Conservation (phyloP, 768 basidiomycete species). For the Tricholoma terreum region DNA sequence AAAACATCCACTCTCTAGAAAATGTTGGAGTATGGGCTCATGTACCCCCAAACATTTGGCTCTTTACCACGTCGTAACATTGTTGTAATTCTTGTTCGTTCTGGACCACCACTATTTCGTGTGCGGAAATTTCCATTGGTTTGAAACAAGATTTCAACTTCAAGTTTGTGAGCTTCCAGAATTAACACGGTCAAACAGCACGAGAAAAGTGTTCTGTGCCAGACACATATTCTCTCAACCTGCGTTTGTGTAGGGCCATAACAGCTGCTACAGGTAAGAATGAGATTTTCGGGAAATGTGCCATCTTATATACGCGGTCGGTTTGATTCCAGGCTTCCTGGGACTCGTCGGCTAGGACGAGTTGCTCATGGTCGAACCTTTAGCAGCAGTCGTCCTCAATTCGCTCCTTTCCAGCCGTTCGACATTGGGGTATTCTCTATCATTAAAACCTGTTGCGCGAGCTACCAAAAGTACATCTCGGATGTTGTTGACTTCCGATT, state of each 20-base stretch:
- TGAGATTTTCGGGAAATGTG: not conserved
- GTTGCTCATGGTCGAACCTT: slow-evolving; percentile 59
- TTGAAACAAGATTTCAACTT: not conserved
- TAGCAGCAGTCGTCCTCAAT: slow-evolving; percentile 52
- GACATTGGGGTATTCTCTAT: slow-evolving; percentile 22
- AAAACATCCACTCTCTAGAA: slow-evolving; percentile 50
- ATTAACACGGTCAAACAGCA: slow-evolving; percentile 11
- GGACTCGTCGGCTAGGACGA: slow-evolving; percentile 22
- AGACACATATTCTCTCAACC: too few species aligned
- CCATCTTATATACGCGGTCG: not conserved
- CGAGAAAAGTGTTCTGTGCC: slow-evolving; percentile 10
- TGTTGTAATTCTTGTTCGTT: slow-evolving; percentile 54
- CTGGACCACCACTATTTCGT: slow-evolving; percentile 56
- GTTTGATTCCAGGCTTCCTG: slow-evolving; percentile 3
- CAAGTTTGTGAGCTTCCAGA: not conserved
- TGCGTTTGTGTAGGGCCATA: not conserved
- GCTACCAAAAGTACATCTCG: slow-evolving; percentile 23
- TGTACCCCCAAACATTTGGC: slow-evolving; percentile 2
- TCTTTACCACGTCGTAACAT: slow-evolving; percentile 56
- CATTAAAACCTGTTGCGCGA: slow-evolving; percentile 15
- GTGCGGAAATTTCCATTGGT: slow-evolving; percentile 29
- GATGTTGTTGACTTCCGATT: slow-evolving; percentile 39
- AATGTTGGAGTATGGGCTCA: not conserved
- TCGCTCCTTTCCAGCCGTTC: slow-evolving; percentile 40
- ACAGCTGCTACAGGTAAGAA: slow-evolving; percentile 17